Evolutionary conservation across 768 basidiomycete species (phyloP).

Genomic region (Sistotremastrum niveocremeum): DNA sequence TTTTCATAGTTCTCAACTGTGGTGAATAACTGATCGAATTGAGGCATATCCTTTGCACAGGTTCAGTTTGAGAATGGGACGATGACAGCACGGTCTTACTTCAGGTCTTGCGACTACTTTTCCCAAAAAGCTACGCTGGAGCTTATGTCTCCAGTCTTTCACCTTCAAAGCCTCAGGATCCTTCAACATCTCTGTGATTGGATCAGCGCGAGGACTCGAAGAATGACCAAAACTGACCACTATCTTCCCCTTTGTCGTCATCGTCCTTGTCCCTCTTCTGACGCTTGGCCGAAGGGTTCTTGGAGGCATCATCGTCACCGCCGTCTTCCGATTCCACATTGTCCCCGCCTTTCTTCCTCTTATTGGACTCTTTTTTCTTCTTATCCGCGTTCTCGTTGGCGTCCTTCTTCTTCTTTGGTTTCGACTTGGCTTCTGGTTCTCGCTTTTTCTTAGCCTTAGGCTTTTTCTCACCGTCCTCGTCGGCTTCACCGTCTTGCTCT

Average conservation of each 20-base stretch:
- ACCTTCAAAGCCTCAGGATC: slow-evolving; percentile 63
- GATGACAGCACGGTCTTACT: slow-evolving; percentile 25
- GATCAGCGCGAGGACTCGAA: not conserved
- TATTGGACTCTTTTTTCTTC: slow-evolving; percentile 24
- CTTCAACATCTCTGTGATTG: slow-evolving; percentile 24
- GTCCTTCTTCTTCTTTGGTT: slow-evolving; percentile 33
- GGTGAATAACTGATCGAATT: slow-evolving; percentile 55
- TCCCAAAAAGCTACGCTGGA: slow-evolving; percentile 78
- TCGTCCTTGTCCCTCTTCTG: slow-evolving; percentile 48
- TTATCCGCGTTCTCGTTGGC: slow-evolving; percentile 23
- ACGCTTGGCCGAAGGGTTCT: slow-evolving; percentile 31
- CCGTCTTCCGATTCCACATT: slow-evolving; percentile 63
- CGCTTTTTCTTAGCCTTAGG: slow-evolving; percentile 45
- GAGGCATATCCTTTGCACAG: slow-evolving; percentile 56
- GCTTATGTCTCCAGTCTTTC: slow-evolving; percentile 82
- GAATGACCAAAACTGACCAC: slow-evolving; percentile 24
- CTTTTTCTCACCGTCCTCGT: slow-evolving; percentile 32
- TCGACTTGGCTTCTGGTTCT: slow-evolving; percentile 40
- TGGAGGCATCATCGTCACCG: slow-evolving; percentile 36
- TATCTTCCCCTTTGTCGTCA: slow-evolving; percentile 37
- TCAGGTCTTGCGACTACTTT: slow-evolving; percentile 47
- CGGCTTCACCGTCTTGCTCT: slow-evolving; percentile 38
- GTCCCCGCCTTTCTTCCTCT: slow-evolving; percentile 37
- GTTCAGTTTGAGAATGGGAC: slow-evolving; percentile 4
- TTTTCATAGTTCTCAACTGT: slow-evolving; percentile 63